These are phyloP conservation scores for Eucalyptus tenuipes DNA, from an alignment of 345 rosid genomes.

Conservation along the genomic window DNA sequence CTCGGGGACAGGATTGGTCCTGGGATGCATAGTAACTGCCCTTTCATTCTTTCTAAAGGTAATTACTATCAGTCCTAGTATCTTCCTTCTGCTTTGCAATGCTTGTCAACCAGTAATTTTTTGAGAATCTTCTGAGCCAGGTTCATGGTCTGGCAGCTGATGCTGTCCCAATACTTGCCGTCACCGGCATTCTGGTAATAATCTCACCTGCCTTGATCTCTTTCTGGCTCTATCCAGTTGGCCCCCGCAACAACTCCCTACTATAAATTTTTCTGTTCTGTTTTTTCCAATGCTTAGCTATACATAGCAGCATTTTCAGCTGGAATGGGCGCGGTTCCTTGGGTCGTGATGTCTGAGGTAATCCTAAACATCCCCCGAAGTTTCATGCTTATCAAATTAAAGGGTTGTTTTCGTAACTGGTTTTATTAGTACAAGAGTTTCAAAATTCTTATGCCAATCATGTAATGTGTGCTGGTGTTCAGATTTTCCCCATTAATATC, in stretches of 20 bases:
- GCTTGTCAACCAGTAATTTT: background rate
- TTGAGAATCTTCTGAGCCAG: conserved; percentile 15
- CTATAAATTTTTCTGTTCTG: background rate
- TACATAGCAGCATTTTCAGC: conserved; percentile 74
- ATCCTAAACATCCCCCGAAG: background rate
- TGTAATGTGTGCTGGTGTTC: background rate
- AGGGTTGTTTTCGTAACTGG: background rate
- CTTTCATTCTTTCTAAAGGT: conserved; percentile 67
- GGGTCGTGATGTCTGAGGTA: conserved; percentile 99
- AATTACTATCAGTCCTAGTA: background rate
- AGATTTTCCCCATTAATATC: conserved; percentile 89
- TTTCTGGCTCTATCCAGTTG: background rate
- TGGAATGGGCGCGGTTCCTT: conserved; percentile 97
- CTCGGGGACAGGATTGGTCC: conserved; percentile 61
- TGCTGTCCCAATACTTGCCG: conserved; percentile 59
- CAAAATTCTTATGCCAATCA: background rate
- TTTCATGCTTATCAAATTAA: background rate
- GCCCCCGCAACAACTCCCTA: background rate
- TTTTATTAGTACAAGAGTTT: background rate
- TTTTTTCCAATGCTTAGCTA: conserved; percentile 28
- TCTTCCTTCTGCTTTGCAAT: background rate
- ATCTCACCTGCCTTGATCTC: background rate
- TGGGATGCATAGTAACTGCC: conserved; percentile 44
- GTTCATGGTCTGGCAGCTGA: conserved; percentile 45
- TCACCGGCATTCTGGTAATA: conserved; percentile 71